phyloP scores from a whole-genome alignment of 1,284 basidiomycete species.

The Sporisorium graminicola region DNA sequence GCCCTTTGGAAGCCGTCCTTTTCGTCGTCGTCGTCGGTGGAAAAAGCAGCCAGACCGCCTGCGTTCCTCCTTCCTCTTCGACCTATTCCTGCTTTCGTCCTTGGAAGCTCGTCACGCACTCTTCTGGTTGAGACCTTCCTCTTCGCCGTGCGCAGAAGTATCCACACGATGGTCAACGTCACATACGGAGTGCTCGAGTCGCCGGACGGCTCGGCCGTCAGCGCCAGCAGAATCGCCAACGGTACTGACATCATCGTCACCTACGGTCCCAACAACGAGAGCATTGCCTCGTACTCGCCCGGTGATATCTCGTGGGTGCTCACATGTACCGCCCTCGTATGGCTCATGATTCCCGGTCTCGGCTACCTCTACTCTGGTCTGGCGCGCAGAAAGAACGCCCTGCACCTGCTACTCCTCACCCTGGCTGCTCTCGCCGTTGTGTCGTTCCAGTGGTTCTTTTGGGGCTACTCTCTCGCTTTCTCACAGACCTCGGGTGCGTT shows the following conservation, averaged over 20 bases:
- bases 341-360: conserved; percentile 76
- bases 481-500: conserved; percentile 77
- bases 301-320: conserved; percentile 73
- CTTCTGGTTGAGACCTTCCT: no score
- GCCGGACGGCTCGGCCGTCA: conserved; percentile 25
- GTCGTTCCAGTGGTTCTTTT: conserved; percentile 75
- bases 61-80: not conserved
- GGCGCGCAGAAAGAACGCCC: conserved; percentile 77
- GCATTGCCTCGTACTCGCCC: conserved; percentile 49
- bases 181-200: conserved; percentile 48
- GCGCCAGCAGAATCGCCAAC: conserved; percentile 25
- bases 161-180: conserved; percentile 58
- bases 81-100: not conserved
- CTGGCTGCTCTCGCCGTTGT: conserved; percentile 69
- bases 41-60: not conserved
- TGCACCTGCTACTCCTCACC: conserved; percentile 73
- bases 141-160: not conserved
- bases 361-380: conserved; percentile 88
- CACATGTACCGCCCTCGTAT: conserved; percentile 82
- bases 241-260: conserved; percentile 67
- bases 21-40: conserved; percentile 34
- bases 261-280: conserved; percentile 49
- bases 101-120: not conserved
- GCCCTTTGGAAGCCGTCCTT: conserved; percentile 49
- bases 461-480: conserved; percentile 70